Evolutionary conservation across 2,329 filamentous ascomycete species (phyloP).

Genomic region (Acephala macrosclerotiorum): DNA sequence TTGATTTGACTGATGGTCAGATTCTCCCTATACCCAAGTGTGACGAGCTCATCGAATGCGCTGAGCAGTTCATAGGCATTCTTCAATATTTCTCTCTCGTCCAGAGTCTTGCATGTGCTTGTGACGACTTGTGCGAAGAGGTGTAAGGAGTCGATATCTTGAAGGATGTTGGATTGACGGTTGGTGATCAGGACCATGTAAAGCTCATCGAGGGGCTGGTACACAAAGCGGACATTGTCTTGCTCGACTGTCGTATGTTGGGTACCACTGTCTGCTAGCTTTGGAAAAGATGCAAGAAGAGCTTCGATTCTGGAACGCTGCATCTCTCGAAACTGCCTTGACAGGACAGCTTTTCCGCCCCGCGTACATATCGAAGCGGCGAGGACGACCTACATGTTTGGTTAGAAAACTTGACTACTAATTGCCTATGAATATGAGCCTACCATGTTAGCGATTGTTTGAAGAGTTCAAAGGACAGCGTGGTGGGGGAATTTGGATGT

Average conservation of each 20-base stretch:
- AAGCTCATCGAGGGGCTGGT: slow-evolving; percentile 97
- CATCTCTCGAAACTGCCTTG: slow-evolving; percentile 97
- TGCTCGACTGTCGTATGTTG: slow-evolving; percentile 99
- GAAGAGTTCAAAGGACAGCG: neutral
- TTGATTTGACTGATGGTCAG: slow-evolving; percentile 96
- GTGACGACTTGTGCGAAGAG: slow-evolving; percentile 97
- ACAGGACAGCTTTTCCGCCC: slow-evolving; percentile 97
- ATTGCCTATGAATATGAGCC: neutral
- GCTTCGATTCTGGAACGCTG: slow-evolving; percentile 96
- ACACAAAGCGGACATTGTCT: slow-evolving; percentile 99
- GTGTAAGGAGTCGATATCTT: slow-evolving; percentile 98
- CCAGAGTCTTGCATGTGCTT: slow-evolving; percentile 93
- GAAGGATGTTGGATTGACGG: slow-evolving; percentile 97
- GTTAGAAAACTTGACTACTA: neutral
- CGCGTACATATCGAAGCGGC: slow-evolving; percentile 98
- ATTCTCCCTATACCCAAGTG: slow-evolving; percentile 94
- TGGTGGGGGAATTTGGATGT: neutral
- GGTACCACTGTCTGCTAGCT: slow-evolving; percentile 93
- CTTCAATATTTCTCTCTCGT: slow-evolving; percentile 92
- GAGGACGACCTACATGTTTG: slow-evolving; percentile 79
- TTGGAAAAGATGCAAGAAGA: slow-evolving; percentile 95
- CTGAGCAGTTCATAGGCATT: slow-evolving; percentile 97
- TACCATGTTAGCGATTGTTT: slow-evolving; percentile 33
- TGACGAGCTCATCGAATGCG: slow-evolving; percentile 97
- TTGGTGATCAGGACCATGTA: slow-evolving; percentile 99